Conservation (phyloP, 495 filamentous ascomycete genomes). For the Daldinia loculata region DNA sequence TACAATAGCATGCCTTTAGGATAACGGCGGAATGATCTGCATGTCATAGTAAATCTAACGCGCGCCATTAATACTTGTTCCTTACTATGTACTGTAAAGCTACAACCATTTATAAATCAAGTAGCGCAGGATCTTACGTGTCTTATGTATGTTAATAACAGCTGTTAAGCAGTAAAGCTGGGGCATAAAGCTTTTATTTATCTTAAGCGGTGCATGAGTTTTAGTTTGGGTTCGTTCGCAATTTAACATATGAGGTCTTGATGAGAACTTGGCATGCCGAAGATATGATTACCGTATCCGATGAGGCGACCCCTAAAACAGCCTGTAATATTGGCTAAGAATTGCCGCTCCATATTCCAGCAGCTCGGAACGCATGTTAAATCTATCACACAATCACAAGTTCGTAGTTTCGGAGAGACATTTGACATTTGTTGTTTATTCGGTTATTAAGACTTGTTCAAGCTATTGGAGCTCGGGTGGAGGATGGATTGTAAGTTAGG, state of each 20-base stretch:
- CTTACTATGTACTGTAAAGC: constrained; percentile 1
- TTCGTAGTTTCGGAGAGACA: not conserved
- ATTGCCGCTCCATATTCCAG: constrained; percentile 22
- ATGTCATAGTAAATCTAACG: constrained; percentile 6
- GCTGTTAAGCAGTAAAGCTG: not conserved
- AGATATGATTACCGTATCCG: constrained; percentile 5
- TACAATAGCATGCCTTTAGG: not conserved
- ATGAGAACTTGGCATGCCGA: constrained; percentile 2
- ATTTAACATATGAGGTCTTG: constrained; percentile 12
- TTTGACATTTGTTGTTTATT: not conserved
- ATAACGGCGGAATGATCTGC: constrained; percentile 6
- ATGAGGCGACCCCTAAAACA: not conserved
- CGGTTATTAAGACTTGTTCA: constrained; percentile 7
- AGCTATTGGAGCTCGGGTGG: too few relatives aligned
- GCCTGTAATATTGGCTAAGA: not conserved
- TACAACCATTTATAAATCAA: constrained; percentile 21
- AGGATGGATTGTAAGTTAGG: too few relatives aligned
- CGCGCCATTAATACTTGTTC: not conserved
- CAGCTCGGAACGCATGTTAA: constrained; percentile 22
- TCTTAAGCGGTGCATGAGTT: constrained; percentile 3
- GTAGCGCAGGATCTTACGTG: constrained; percentile 15
- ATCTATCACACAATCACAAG: constrained; percentile 42
- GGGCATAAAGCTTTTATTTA: constrained; percentile 6
- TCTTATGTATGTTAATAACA: not conserved
- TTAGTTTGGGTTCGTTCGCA: constrained; percentile 6